These are phyloP conservation scores for Hypholoma sublateritium DNA, from an alignment of 768 basidiomycete species.

Conservation along the genomic window DNA sequence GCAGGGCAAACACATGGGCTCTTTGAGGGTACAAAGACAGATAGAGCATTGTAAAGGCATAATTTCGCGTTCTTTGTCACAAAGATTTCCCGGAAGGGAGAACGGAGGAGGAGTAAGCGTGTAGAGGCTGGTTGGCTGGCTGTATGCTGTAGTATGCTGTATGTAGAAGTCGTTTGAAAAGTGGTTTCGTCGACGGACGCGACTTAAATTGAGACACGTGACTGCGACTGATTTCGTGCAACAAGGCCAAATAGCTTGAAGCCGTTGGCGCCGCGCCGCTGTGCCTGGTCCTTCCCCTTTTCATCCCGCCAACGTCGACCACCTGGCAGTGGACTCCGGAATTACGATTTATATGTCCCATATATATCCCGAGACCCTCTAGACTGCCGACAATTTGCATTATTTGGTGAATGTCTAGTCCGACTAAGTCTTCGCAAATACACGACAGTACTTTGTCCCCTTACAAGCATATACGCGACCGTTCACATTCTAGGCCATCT, in stretches of 20 bases:
- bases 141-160: no score
- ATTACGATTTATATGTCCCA: not conserved
- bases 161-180: constrained; percentile 6
- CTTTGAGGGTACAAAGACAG: constrained; percentile 50
- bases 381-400: not conserved
- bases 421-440: constrained; percentile 9
- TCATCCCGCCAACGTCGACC: not conserved
- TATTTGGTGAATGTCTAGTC: constrained; percentile 18
- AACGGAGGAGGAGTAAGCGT: not conserved
- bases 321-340: not conserved
- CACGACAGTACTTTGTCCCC: constrained; percentile 28
- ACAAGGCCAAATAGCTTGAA: not conserved
- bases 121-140: not conserved
- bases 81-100: not conserved
- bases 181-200: not conserved
- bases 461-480: constrained; percentile 31
- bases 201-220: not conserved
- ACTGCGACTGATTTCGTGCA: not conserved
- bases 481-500: constrained; percentile 40
- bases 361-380: no score
- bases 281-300: not conserved
- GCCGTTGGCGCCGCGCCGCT: not conserved
- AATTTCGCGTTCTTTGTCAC: not conserved
- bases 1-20: constrained; percentile 61
- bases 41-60: constrained; percentile 49